phyloP scores from a whole-genome alignment of 2,329 filamentous ascomycete species.

The Mariannaea elegans region DNA sequence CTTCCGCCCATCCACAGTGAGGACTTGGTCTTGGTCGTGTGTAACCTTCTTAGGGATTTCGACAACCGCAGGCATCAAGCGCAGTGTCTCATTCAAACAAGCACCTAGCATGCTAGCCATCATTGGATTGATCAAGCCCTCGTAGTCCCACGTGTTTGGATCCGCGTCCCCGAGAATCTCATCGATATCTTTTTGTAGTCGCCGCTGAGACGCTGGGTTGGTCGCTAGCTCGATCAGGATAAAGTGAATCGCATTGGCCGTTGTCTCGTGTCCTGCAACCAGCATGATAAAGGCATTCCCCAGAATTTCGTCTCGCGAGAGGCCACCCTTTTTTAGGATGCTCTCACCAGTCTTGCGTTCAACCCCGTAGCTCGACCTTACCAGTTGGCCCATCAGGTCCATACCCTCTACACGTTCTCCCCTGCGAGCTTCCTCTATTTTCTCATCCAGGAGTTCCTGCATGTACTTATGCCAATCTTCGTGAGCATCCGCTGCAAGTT shows the following conservation, averaged over 20 bases:
- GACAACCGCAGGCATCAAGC: constrained; percentile 75
- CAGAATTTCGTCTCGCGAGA: constrained; percentile 72
- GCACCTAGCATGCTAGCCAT: constrained; percentile 77
- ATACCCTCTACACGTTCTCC: constrained; percentile 54
- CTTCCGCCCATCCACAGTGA: constrained; percentile 67
- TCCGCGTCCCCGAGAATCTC: constrained; percentile 67
- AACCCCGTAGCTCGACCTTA: constrained; percentile 50
- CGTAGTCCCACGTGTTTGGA: constrained; percentile 74
- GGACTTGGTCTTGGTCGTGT: constrained; percentile 59
- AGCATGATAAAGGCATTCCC: constrained; percentile 76
- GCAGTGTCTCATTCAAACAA: constrained; percentile 80
- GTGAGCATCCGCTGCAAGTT: constrained; percentile 62
- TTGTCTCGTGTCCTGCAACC: constrained; percentile 83
- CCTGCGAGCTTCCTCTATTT: constrained; percentile 54
- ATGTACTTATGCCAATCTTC: constrained; percentile 75
- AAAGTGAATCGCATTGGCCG: constrained; percentile 79
- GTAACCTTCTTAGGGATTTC: constrained; percentile 75
- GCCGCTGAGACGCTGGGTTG: constrained; percentile 69
- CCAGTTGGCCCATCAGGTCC: constrained; percentile 63
- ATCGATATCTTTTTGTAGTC: constrained; percentile 75
- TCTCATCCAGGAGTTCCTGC: constrained; percentile 72
- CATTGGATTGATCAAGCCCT: constrained; percentile 70
- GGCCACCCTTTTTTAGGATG: constrained; percentile 42
- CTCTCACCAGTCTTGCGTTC: not conserved
- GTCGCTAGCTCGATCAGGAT: constrained; percentile 73